Conservation (phyloP, 2,329 filamentous ascomycete genomes). For the Claviceps pusilla region DNA sequence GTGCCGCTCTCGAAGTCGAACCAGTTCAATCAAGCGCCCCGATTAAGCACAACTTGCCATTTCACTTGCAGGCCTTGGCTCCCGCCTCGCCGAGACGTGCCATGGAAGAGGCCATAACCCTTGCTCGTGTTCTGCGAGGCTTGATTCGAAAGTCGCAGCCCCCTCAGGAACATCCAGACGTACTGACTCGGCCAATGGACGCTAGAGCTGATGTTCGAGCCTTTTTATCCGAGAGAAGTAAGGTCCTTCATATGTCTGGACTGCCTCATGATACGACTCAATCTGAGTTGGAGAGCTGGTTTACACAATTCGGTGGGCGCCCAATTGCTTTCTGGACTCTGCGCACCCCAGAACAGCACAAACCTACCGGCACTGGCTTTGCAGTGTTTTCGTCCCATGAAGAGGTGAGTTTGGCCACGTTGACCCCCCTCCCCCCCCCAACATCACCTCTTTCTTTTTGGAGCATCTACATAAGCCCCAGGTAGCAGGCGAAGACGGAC, state of each 20-base stretch:
- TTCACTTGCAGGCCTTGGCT: constrained; percentile 89
- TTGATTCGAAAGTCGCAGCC: constrained; percentile 94
- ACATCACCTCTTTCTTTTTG: not conserved
- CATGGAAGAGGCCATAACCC: constrained; percentile 92
- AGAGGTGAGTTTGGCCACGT: constrained; percentile 51
- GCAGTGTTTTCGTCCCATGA: constrained; percentile 98
- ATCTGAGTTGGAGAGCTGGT: constrained; percentile 98
- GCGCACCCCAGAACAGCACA: constrained; percentile 94
- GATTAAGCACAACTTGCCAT: constrained; percentile 96
- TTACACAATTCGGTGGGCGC: constrained; percentile 92
- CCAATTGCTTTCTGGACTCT: constrained; percentile 99
- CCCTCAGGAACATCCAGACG: constrained; percentile 82
- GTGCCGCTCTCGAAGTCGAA: constrained; percentile 93
- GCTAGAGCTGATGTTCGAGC: constrained; percentile 90
- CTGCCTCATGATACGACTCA: constrained; percentile 96
- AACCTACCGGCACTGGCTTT: constrained; percentile 96
- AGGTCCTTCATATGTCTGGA: constrained; percentile 95
- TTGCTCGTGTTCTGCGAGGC: constrained; percentile 81
- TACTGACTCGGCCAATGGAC: constrained; percentile 89
- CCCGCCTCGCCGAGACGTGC: constrained; percentile 89
- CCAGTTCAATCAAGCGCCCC: constrained; percentile 93
- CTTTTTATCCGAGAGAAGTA: constrained; percentile 90
- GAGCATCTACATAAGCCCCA: no score
- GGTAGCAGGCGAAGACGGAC: no score
- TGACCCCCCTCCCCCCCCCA: no score